phyloP scores from a whole-genome alignment of 192 early-diverging fungal genomes.

The Endogone sp. region DNA sequence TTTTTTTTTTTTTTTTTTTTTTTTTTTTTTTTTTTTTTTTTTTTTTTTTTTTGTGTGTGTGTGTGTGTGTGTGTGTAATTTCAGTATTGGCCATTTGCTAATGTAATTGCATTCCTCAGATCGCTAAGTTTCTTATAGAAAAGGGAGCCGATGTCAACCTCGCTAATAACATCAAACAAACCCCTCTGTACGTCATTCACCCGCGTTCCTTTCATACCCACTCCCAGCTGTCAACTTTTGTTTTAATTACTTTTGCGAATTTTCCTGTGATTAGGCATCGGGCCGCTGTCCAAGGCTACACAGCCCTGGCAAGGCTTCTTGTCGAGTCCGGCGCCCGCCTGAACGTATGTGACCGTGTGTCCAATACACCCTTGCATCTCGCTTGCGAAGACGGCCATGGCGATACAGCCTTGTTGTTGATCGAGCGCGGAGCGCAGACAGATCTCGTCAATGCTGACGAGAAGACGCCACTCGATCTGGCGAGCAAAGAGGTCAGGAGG shows the following conservation, averaged over 20 bases:
- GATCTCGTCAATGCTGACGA: constrained; percentile 43
- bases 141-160: constrained; percentile 41
- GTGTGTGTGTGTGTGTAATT: no score
- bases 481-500: background rate
- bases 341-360: constrained; percentile 37
- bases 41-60: no score
- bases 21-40: no score
- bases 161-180: constrained; percentile 42
- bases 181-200: constrained; percentile 37
- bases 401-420: constrained; percentile 41
- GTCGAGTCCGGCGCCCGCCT: constrained; percentile 39
- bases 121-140: constrained; percentile 34
- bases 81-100: constrained; percentile 14
- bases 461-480: constrained; percentile 44
- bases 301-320: constrained; percentile 37
- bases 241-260: background rate
- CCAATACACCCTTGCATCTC: constrained; percentile 56
- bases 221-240: background rate
- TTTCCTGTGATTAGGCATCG: constrained; percentile 39
- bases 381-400: constrained; percentile 61
- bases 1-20: background rate
- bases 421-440: constrained; percentile 47
- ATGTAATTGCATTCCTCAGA: no score
- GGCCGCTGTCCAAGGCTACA: constrained; percentile 45
- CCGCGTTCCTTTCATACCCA: background rate